phyloP scores from a whole-genome alignment of 2,329 filamentous ascomycete genomes.

The Chrysoporthe puriensis region DNA sequence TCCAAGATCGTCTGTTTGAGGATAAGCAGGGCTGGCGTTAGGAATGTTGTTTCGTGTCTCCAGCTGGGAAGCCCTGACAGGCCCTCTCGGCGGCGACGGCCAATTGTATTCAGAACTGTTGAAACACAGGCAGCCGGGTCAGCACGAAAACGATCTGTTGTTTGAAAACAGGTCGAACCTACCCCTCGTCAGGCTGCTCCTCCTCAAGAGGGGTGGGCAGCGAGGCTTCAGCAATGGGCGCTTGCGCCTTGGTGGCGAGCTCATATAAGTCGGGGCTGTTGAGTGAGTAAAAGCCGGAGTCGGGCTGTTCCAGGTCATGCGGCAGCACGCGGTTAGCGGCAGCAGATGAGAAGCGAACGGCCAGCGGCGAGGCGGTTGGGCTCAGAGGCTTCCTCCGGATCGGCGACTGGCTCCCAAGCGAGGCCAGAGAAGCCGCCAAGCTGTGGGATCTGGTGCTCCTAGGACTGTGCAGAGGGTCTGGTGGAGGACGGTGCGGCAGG shows the following conservation, averaged over 20 bases:
- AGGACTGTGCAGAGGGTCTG: constrained; percentile 34
- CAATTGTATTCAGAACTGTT: constrained; percentile 29
- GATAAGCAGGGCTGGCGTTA: constrained; percentile 46
- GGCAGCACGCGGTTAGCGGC: constrained; percentile 35
- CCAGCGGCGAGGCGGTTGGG: constrained; percentile 55
- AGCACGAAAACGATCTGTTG: constrained; percentile 27
- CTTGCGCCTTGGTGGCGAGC: constrained; percentile 19
- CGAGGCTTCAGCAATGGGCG: constrained; percentile 36
- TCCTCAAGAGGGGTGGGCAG: constrained; percentile 22
- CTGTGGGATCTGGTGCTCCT: constrained; percentile 38
- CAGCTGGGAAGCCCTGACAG: constrained; percentile 32
- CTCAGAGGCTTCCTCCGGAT: constrained; percentile 67
- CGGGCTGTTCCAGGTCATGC: constrained; percentile 51
- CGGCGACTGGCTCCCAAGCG: constrained; percentile 35
- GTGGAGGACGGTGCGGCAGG: constrained; percentile 17
- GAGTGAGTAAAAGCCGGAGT: constrained; percentile 57
- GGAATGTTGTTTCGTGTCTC: constrained; percentile 43
- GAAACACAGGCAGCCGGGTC: constrained; percentile 28
- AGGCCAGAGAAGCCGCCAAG: constrained; percentile 36
- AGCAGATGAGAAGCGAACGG: constrained; percentile 51
- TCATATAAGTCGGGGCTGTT: constrained; percentile 68
- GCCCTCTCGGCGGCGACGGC: constrained; percentile 28
- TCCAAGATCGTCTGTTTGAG: constrained; percentile 46
- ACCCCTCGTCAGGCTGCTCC: constrained; percentile 26
- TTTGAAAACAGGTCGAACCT: constrained; percentile 18